Percentiles rank a stretch among this genome's conserved stretches.
Conservation (phyloP, 139 green algal species). For the Eudorina sp. region DNA sequence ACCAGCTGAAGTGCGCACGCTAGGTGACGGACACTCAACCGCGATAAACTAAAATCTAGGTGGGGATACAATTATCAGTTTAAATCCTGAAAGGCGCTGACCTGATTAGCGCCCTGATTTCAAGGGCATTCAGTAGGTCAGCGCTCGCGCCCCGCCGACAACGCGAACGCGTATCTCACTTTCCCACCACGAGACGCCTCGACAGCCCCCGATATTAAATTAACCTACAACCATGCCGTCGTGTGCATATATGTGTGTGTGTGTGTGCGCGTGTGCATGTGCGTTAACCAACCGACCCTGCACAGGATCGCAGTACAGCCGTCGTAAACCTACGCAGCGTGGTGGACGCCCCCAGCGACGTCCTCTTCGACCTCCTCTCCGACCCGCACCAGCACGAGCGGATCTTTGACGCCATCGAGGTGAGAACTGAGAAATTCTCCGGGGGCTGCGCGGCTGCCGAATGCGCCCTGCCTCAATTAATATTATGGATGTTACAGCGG, state of each 20-base stretch:
- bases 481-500: too few relatives aligned
- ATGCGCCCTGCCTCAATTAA: too few relatives aligned
- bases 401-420: conserved; percentile 64
- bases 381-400: conserved; percentile 54
- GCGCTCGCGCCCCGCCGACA: too few relatives aligned
- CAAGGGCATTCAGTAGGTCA: too few relatives aligned
- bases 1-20: not conserved
- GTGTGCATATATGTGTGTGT: not conserved
- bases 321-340: not conserved
- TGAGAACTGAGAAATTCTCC: too few relatives aligned
- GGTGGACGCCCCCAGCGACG: conserved; percentile 17
- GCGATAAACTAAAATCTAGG: too few relatives aligned
- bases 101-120: too few relatives aligned
- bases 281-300: not conserved
- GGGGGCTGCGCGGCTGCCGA: too few relatives aligned
- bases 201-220: too few relatives aligned
- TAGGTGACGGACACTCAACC: not conserved
- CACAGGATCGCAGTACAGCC: conserved; percentile 25
- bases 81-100: not conserved
- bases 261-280: not conserved
- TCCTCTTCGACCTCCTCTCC: conserved; percentile 63
- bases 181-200: not conserved
- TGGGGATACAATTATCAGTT: too few relatives aligned
- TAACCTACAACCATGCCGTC: too few relatives aligned
- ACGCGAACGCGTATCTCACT: not conserved